Conservation (phyloP, 164 flowering plant genomes). For the Pachysandra terminalis region DNA sequence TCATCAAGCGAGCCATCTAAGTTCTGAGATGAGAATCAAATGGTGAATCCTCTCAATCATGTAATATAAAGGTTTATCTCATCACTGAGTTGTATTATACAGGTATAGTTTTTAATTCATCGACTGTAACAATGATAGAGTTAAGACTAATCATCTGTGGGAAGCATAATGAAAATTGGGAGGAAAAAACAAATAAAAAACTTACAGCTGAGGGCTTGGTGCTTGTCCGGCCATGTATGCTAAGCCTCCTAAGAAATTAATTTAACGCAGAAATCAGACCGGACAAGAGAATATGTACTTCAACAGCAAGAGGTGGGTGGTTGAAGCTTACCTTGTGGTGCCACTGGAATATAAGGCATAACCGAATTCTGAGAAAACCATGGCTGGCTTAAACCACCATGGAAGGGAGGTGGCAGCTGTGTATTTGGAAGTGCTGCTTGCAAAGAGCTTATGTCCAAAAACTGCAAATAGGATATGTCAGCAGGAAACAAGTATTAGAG, state of each 20-base stretch:
- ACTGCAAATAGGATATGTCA: constrained; percentile 35
- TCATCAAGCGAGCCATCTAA: too few relatives aligned
- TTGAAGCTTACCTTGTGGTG: constrained; percentile 42
- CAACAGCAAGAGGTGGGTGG: background rate
- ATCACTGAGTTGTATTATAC: too few relatives aligned
- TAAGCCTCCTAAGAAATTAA: constrained; percentile 47
- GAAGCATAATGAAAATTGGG: background rate
- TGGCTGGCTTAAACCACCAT: constrained; percentile 41
- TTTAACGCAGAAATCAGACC: constrained; percentile 5
- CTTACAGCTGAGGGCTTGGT: constrained; percentile 60
- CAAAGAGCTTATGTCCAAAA: constrained; percentile 74
- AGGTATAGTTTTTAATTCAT: too few relatives aligned
- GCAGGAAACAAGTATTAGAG: background rate
- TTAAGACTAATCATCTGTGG: background rate
- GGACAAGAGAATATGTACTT: background rate
- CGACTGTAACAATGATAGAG: too few relatives aligned
- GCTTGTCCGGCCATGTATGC: constrained; percentile 50
- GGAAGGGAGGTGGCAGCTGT: constrained; percentile 38
- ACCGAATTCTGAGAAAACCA: constrained; percentile 67
- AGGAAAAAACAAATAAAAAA: too few relatives aligned
- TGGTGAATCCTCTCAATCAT: too few relatives aligned
- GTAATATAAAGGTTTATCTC: too few relatives aligned
- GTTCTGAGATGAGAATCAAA: too few relatives aligned
- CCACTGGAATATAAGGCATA: constrained; percentile 40
- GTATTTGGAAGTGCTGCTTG: constrained; percentile 69